Percentiles rank a stretch among this genome's conserved stretches.
These are phyloP conservation scores for Mortierella sp. DNA, from an alignment of 371 early-diverging fungal species.

Conservation along the genomic window DNA sequence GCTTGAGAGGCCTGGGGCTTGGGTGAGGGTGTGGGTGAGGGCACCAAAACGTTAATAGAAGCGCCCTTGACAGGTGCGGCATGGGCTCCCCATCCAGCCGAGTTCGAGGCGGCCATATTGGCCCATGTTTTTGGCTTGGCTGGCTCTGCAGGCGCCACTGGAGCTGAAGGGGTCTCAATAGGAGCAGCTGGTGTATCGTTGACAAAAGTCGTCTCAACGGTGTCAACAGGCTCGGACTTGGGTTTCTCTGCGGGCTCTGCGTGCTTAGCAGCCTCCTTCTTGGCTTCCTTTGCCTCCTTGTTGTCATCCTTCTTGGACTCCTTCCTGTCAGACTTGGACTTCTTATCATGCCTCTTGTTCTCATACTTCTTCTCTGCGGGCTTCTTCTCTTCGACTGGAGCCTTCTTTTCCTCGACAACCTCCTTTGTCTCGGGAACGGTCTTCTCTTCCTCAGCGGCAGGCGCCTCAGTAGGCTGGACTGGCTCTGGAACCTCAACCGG, in stretches of 20 bases:
- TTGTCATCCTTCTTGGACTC: conserved; percentile 25
- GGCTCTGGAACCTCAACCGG: neutral
- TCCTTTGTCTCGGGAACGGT: neutral
- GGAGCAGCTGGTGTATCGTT: conserved; percentile 2
- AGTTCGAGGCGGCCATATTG: conserved; percentile 57
- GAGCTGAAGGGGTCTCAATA: conserved; percentile 3
- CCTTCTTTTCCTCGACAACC: conserved; percentile 20
- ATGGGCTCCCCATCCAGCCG: conserved; percentile 55
- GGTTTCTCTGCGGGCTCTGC: conserved; percentile 24
- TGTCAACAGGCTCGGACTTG: conserved; percentile 26
- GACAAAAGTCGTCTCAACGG: conserved; percentile 17
- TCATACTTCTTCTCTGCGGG: conserved; percentile 24
- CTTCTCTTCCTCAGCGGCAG: neutral
- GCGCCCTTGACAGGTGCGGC: conserved; percentile 52
- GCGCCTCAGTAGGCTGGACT: neutral
- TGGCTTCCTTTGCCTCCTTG: conserved; percentile 31
- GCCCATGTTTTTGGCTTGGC: conserved; percentile 64
- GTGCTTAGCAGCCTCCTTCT: conserved; percentile 37
- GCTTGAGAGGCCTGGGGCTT: conserved; percentile 23
- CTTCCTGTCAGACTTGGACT: conserved; percentile 18
- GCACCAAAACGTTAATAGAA: conserved; percentile 39
- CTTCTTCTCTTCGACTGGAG: conserved; percentile 34
- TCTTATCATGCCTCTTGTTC: conserved; percentile 15
- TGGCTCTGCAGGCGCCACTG: conserved; percentile 24
- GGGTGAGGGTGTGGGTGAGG: conserved; percentile 15